Percentiles rank a stretch among this genome's conserved stretches.
These are phyloP conservation scores for Eleusine indica DNA, from an alignment of 176 grass and related monocot species.

Conservation along the genomic window DNA sequence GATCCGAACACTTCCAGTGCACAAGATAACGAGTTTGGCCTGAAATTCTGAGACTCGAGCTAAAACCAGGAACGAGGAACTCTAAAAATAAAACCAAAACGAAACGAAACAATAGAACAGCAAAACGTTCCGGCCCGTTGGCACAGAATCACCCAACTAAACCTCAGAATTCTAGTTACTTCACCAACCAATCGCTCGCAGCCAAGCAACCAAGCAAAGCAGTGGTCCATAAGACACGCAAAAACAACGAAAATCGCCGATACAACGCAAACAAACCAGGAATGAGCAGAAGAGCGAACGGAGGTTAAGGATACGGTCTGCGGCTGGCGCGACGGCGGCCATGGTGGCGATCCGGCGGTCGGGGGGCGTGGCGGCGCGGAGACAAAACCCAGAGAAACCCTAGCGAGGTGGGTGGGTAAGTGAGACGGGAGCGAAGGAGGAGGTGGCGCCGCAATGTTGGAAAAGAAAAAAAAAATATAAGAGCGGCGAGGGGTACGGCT, in stretches of 20 bases:
- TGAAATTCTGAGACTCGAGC: background rate
- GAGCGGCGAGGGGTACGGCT: too few relatives aligned
- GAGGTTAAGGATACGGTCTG: conserved; percentile 64
- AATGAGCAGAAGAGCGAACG: background rate
- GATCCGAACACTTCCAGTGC: background rate
- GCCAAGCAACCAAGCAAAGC: background rate
- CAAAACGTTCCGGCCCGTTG: too few relatives aligned
- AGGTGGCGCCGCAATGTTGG: too few relatives aligned
- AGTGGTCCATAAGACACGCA: background rate
- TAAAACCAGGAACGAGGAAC: too few relatives aligned
- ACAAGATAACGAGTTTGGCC: too few relatives aligned
- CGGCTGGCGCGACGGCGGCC: conserved; percentile 50
- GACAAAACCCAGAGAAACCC: conserved; percentile 55
- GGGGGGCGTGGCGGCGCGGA: conserved; percentile 24
- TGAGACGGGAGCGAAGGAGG: too few relatives aligned
- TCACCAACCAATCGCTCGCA: too few relatives aligned
- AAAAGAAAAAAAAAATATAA: too few relatives aligned
- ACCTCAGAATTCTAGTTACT: too few relatives aligned
- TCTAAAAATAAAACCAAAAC: background rate
- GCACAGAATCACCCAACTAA: background rate
- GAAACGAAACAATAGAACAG: too few relatives aligned
- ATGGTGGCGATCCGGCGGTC: conserved; percentile 44
- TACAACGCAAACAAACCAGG: background rate
- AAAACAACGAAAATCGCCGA: background rate
- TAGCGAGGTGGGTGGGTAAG: background rate